Percentiles rank a stretch among this genome's conserved stretches.
These are phyloP conservation scores for Bocquillonia castaneifolia DNA, from an alignment of 441 rosid genomes.

Conservation along the genomic window DNA sequence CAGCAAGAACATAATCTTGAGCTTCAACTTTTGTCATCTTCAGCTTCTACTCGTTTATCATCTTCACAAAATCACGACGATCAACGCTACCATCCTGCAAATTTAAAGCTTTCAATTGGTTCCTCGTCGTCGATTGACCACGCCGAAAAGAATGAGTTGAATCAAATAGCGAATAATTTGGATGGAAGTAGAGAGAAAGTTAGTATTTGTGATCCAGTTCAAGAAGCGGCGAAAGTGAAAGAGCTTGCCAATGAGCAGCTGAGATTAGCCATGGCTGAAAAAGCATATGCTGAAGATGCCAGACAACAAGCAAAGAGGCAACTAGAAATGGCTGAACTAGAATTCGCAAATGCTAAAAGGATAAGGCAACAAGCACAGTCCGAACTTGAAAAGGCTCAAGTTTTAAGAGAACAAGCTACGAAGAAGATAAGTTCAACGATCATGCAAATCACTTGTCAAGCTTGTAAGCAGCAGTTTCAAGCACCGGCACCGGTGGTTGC, in stretches of 20 bases:
- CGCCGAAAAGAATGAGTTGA: slow-evolving; percentile 10
- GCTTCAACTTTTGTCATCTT: slow-evolving; percentile 66
- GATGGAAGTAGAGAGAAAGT: slow-evolving; percentile 18
- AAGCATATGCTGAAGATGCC: slow-evolving; percentile 73
- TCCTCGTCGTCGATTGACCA: slow-evolving; percentile 21
- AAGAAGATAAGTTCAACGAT: slow-evolving; percentile 64
- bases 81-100: slow-evolving; percentile 24
- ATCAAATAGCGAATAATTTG: not conserved
- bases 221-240: slow-evolving; percentile 34
- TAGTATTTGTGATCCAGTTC: slow-evolving; percentile 5
- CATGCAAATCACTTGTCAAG: slow-evolving; percentile 79
- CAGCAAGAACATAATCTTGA: slow-evolving; percentile 57
- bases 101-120: slow-evolving; percentile 58
- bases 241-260: slow-evolving; percentile 51
- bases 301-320: slow-evolving; percentile 72
- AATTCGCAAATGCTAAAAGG: slow-evolving; percentile 72
- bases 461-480: slow-evolving; percentile 73
- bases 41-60: slow-evolving; percentile 13
- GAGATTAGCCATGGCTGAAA: slow-evolving; percentile 70
- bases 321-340: slow-evolving; percentile 77
- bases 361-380: slow-evolving; percentile 80
- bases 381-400: slow-evolving; percentile 74
- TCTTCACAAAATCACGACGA: slow-evolving; percentile 22
- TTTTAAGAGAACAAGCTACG: slow-evolving; percentile 63
- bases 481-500: slow-evolving; percentile 33